Percentiles rank a stretch among this genome's conserved stretches.
Evolutionary conservation across 2,329 filamentous ascomycete species (phyloP).

Genomic region (Thelonectria olida): DNA sequence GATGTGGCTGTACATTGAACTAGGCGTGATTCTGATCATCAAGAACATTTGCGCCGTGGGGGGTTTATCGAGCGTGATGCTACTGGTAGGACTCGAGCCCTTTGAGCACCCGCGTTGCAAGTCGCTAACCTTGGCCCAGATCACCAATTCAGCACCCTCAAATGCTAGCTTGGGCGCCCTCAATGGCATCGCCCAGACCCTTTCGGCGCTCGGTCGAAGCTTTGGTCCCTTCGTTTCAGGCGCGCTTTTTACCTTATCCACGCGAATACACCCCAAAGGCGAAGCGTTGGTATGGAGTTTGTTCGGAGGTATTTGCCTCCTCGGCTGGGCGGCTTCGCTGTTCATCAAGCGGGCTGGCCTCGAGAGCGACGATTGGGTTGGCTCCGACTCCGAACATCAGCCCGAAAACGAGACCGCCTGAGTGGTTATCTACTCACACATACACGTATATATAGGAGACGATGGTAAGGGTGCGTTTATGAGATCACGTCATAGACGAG

Average conservation of each 20-base stretch:
- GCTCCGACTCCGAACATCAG: constrained; percentile 40
- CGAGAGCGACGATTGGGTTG: constrained; percentile 65
- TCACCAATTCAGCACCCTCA: constrained; percentile 92
- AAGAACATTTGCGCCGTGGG: constrained; percentile 93
- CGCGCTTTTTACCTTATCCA: constrained; percentile 82
- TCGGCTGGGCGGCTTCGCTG: constrained; percentile 83
- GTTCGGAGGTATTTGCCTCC: constrained; percentile 83
- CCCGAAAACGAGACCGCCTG: constrained; percentile 34
- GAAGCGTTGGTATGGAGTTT: constrained; percentile 87
- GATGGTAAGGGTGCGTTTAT: background rate
- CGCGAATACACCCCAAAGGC: constrained; percentile 78
- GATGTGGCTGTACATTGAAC: constrained; percentile 78
- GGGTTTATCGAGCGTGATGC: constrained; percentile 86
- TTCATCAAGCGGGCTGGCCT: constrained; percentile 74
- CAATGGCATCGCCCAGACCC: constrained; percentile 92
- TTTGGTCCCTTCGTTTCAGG: constrained; percentile 90
- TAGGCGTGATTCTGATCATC: constrained; percentile 82
- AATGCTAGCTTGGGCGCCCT: constrained; percentile 87
- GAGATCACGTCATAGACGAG: constrained; percentile 5
- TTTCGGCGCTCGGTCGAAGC: constrained; percentile 89
- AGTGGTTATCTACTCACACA: too few relatives aligned
- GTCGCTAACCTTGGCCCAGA: constrained; percentile 57
- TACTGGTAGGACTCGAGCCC: constrained; percentile 69
- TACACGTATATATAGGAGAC: background rate
- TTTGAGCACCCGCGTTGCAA: too few relatives aligned